These are phyloP conservation scores for Passiflora organensis DNA, from an alignment of 345 rosid genomes.

Conservation along the genomic window DNA sequence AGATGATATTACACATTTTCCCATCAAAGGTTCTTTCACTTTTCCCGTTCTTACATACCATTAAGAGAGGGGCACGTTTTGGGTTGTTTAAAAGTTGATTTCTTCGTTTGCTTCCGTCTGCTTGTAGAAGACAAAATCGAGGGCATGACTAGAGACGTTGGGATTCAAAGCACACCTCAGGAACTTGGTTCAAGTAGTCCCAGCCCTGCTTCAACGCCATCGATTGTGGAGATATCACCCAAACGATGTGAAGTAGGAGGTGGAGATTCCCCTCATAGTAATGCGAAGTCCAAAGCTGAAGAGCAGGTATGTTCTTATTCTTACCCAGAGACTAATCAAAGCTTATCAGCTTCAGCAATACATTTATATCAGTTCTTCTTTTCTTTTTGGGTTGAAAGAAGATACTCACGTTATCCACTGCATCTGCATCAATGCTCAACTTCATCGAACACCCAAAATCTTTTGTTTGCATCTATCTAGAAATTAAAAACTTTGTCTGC, in stretches of 20 bases:
- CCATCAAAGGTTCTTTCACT: conserved; percentile 30
- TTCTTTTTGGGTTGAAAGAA: too few species aligned
- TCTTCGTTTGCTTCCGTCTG: not conserved
- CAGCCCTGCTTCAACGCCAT: conserved; percentile 78
- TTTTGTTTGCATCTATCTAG: too few species aligned
- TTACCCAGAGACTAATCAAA: too few species aligned
- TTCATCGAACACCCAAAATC: too few species aligned
- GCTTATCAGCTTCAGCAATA: too few species aligned
- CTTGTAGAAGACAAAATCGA: conserved; percentile 46
- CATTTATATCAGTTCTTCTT: too few species aligned
- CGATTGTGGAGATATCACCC: conserved; percentile 46
- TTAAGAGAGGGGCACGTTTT: too few species aligned
- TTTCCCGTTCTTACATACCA: too few species aligned
- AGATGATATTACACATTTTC: conserved; percentile 21
- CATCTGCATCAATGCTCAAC: too few species aligned
- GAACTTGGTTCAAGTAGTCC: conserved; percentile 51
- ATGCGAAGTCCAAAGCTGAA: conserved; percentile 31
- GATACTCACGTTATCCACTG: too few species aligned
- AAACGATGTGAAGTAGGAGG: conserved; percentile 41
- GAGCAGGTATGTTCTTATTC: conserved; percentile 38
- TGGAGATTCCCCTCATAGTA: conserved; percentile 44
- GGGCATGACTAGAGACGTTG: conserved; percentile 61
- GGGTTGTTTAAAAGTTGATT: not conserved
- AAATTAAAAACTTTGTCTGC: too few species aligned
- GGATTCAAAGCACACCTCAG: conserved; percentile 71